A percentile compares a stretch with the other conserved stretches of the same genome.
Evolutionary conservation across 495 filamentous ascomycete species (phyloP).

Genomic region (Baudoinia panamericana): DNA sequence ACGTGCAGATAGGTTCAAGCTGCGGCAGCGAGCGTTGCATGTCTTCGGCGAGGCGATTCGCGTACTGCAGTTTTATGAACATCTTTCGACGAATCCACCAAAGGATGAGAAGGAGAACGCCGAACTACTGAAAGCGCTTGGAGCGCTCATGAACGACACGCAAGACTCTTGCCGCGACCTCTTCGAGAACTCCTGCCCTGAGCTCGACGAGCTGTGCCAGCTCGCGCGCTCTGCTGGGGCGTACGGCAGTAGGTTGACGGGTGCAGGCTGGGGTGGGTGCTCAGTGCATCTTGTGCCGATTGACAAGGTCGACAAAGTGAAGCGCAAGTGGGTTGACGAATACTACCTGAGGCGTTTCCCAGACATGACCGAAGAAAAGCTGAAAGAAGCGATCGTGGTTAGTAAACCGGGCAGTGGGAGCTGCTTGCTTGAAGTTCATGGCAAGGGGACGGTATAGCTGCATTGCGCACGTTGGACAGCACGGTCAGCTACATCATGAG

Average conservation of each 20-base stretch:
- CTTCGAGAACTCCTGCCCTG: conserved; percentile 82
- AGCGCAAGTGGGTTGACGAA: conserved; percentile 57
- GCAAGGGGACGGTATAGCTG: conserved; percentile 4
- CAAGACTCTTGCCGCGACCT: conserved; percentile 70
- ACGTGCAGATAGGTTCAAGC: conserved; percentile 73
- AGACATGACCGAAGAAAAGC: conserved; percentile 56
- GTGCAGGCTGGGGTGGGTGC: conserved; percentile 95
- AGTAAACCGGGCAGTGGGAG: conserved; percentile 72
- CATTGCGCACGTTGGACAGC: no score
- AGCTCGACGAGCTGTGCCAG: conserved; percentile 74
- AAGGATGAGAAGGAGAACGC: conserved; percentile 38
- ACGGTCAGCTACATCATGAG: no score
- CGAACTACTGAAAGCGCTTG: conserved; percentile 54
- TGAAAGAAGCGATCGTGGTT: conserved; percentile 71
- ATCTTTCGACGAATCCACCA: conserved; percentile 39
- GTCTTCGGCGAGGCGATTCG: conserved; percentile 82
- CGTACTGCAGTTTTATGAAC: conserved; percentile 65
- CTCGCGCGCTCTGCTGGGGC: conserved; percentile 66
- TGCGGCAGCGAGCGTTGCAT: conserved; percentile 75
- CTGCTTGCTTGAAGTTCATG: conserved; percentile 27
- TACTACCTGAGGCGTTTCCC: conserved; percentile 69
- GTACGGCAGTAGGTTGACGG: conserved; percentile 78
- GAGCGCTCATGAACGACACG: conserved; percentile 77
- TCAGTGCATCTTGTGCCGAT: conserved; percentile 83
- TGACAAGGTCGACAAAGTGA: conserved; percentile 72